phyloP scores from a whole-genome alignment of 345 rosid genomes.

The Gossypium turneri region DNA sequence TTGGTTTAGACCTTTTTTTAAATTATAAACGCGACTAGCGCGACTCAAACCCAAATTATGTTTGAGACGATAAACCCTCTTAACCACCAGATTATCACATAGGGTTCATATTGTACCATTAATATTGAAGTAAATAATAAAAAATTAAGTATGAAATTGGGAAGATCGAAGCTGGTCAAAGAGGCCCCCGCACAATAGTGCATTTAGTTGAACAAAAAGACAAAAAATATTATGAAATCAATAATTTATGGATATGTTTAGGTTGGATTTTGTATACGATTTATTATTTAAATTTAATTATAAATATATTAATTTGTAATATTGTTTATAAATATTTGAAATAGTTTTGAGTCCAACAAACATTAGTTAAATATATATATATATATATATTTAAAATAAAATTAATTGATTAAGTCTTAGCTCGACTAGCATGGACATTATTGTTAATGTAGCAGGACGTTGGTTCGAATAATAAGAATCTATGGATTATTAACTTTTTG shows the following conservation, averaged over 20 bases:
- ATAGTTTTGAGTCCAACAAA: no score
- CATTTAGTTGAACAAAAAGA: slow-evolving; percentile 2
- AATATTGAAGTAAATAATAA: no score
- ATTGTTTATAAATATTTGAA: no score
- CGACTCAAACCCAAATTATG: fast-evolving
- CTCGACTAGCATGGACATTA: fast-evolving
- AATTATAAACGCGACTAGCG: fast-evolving
- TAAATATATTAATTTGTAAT: no score
- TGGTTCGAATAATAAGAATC: fast-evolving
- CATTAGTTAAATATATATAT: no score
- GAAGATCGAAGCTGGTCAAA: background rate
- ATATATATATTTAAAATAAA: no score
- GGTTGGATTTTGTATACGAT: no score
- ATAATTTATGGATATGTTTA: background rate
- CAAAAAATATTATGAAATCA: background rate
- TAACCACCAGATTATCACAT: fast-evolving
- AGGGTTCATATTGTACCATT: background rate
- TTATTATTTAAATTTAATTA: no score
- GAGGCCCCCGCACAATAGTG: background rate
- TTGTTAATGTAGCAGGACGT: no score
- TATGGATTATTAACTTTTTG: no score
- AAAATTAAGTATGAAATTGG: background rate
- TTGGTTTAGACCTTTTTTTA: background rate
- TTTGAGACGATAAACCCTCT: fast-evolving
- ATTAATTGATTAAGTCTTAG: fast-evolving